Base-by-base conservation (phyloP, 75 land plant genomes). In the Sequoiadendron giganteum region DNA sequence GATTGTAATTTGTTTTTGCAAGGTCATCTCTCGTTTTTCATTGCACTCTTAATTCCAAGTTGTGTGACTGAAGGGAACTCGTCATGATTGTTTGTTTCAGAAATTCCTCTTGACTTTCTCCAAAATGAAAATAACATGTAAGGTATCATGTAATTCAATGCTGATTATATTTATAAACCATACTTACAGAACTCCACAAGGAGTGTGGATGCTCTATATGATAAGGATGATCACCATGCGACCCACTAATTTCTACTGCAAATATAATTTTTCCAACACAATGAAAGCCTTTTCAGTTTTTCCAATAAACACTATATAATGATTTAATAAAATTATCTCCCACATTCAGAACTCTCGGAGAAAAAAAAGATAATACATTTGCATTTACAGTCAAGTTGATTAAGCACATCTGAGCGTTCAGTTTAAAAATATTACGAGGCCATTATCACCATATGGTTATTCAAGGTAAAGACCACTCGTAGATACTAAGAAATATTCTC, bases 321-420 rank as follows among this genome's bases (percentile, higher is more conserved):
- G 11, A 13, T 34, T 68, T 34, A 75, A 11, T 1, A 32, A 16
- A 10, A 75, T 34, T 32, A 13, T 34, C 4, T 75, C 21, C 28
- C 70, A 25, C 84, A 82, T 45, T 82, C 32, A 82, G 30, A 82
- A 82, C 47, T 45, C 84, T 82, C 52, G 10, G n/a, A 78, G 82
- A 42, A 79, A 42, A 32, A 38, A 10, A 8, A 21, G 7, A 34
- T 34, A 13, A 15, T 76, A 14, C 79, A 76, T 5, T 40, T 79
- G 48, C 43, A 79, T 39, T 6, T 79, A 40, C 2, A 34, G 83
- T 40, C 15, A 38, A 28, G 48, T 82, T 82, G 54, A 25, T 47
- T 43, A 39, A 2, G 47, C 19, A 52, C 14, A 79, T 79, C 28
- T 79, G 11, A n/a, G 5, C 3, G n/a, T 47, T 82, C 48, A 82